Evolutionary conservation across 116 monocot species (phyloP), one percentile per base, ranked within the genome.

Genomic region (Posidonia oceanica): DNA sequence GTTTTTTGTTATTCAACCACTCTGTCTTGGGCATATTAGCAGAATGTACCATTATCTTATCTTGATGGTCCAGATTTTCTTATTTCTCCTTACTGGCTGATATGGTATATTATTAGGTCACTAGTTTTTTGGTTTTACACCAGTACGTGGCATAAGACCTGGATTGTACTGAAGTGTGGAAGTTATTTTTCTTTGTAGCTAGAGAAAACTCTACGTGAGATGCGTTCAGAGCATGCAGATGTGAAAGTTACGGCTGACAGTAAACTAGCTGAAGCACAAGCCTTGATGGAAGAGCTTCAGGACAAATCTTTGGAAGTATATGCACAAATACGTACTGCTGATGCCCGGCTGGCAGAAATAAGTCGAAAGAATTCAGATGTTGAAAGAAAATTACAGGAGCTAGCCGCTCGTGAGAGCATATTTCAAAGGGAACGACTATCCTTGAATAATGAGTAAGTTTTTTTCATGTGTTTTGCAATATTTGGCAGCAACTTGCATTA

Each of bases 291-390:
- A 4, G 81, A 72, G 21, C 55, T 89, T 64, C 93, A 90, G 72
- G 93, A 90, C 64, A 93, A 90, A 64, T 80, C 75, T 42, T 74
- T 93, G 61, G 93, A 93, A 53, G 77, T 83, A 56, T 87, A 90
- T 63, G 79, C 72, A 52, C 89, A 84, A 72, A 52, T 84, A 23
- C 80, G 83, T 74, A 67, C 84, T 77, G 90, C 90, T 52, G 90
- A 98, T 81, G 90, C 90, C 16, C 85, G 74, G 78, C 77, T 98
- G 55, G 90, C 93, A 63, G 98, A 93, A 81, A 85, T 86, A 68
- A 90, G 82, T 55, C 76, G 90, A 16, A 98, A 86, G 72, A 86
- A 70, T 62, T 85, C 98, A 11, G 93, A 93, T 36, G 59, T 86
- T 21, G 87, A 90, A 39, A 78, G 84, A 48, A 90, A 93, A 72